Conservation (phyloP, 768 basidiomycete species). For the Psilocybe subaeruginosa region DNA sequence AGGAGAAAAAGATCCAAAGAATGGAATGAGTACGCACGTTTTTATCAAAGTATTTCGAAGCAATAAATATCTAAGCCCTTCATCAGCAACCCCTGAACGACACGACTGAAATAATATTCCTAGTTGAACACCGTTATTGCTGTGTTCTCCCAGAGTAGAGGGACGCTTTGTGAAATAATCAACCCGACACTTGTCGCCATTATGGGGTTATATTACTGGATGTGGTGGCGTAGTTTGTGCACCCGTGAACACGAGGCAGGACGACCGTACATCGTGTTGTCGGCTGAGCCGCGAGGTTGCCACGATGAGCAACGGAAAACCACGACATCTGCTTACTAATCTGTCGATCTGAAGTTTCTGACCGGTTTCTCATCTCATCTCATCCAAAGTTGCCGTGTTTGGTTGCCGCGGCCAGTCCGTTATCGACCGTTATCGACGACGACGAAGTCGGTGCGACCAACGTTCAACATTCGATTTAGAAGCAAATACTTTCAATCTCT, state of each 20-base stretch:
- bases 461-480: too few relatives aligned
- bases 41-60: not conserved
- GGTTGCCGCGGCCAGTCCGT: too few relatives aligned
- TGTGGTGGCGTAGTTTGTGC: not conserved
- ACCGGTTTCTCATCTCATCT: not conserved
- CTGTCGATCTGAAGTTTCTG: not conserved
- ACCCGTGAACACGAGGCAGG: not conserved
- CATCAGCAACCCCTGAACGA: not conserved
- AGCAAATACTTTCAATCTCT: too few relatives aligned
- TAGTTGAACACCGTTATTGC: not conserved
- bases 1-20: conserved; percentile 2
- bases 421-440: too few relatives aligned
- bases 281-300: not conserved
- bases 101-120: not conserved
- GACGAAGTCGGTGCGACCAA: too few relatives aligned
- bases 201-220: not conserved
- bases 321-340: not conserved
- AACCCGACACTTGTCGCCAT: not conserved
- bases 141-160: too few relatives aligned
- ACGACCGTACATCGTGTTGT: not conserved
- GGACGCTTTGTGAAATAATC: not conserved
- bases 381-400: too few relatives aligned
- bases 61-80: not conserved
- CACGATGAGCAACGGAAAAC: not conserved
- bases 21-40: not conserved